Evolutionary conservation across 2,329 filamentous ascomycete species (phyloP), one percentile per base, ranked within the genome.

Genomic region (Diplodia mutila): DNA sequence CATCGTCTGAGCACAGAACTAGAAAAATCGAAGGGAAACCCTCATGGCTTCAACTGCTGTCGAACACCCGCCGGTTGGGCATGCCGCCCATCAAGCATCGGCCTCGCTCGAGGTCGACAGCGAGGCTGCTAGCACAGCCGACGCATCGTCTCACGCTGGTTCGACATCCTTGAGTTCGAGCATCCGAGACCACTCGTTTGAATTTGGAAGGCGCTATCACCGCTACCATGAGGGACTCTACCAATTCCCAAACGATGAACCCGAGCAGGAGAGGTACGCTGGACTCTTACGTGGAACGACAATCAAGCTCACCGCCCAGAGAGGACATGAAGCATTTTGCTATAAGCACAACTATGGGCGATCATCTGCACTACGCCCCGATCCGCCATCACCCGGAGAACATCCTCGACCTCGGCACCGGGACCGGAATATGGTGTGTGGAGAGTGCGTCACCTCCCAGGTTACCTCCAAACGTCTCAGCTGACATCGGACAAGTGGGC

Each of bases 31-130:
- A n/a, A 16, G 21, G 5, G 7, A 7, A 32, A 7, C 18, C 27
- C 18, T 8, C 8, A 54, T 54, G 52, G 7, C 52, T 11, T n/a
- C 53, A 55, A 27, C 9, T 23, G 32, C 53, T 18, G 4, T 18
- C 32, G n/a, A 39, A 18, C 21, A 9, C n/a, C 32, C 53, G 86
- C 87, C 64, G 78, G 85, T 3, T 73, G 52, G 29, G 16, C 16
- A 53, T 29, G 51, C 29, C 27, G 52, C 51, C 9, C 51, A 12
- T 11, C 51, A 54, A n/a, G 75, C 9, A 86, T 86, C 70, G 80
- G 82, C 34, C 74, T 21, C n/a, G 3, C 25, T 39, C n/a, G 53
- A 39, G 12, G n/a, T 84, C 52, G 81, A 84, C 66, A 80, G 83
- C 68, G 69, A 79, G 8, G 11, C 3, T 14, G 32, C 29, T 32